Conservation (phyloP, 2,329 filamentous ascomycete genomes). For the Aspergillus glaucus region DNA sequence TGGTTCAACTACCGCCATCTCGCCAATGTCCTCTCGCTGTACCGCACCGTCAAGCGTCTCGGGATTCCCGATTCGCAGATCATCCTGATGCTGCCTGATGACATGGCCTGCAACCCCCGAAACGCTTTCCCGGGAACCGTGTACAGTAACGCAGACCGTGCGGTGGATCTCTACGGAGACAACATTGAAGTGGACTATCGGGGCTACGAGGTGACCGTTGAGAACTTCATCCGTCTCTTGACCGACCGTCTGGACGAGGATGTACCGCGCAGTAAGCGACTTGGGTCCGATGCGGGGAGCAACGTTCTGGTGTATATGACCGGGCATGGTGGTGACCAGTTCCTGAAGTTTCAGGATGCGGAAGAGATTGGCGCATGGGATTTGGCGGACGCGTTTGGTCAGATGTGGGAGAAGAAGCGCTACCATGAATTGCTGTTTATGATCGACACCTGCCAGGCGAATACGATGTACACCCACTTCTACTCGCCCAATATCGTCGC, state of each 20-base stretch:
- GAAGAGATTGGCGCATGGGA: slow-evolving; percentile 97
- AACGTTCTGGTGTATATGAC: slow-evolving; percentile 99
- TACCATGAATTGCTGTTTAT: slow-evolving; percentile 99
- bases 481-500: slow-evolving; percentile 98
- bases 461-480: slow-evolving; percentile 98
- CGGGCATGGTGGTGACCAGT: slow-evolving; percentile 94
- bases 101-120: slow-evolving; percentile 98
- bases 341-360: slow-evolving; percentile 95
- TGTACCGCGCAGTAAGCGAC: slow-evolving; percentile 87
- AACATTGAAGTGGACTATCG: slow-evolving; percentile 99
- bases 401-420: slow-evolving; percentile 99
- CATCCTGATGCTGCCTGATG: slow-evolving; percentile 98
- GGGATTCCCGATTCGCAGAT: slow-evolving; percentile 98
- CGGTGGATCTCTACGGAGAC: slow-evolving; percentile 92
- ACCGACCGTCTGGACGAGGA: slow-evolving; percentile 92
- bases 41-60: slow-evolving; percentile 94
- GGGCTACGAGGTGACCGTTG: slow-evolving; percentile 96
- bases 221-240: slow-evolving; percentile 93
- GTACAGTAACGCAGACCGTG: slow-evolving; percentile 95
- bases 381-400: slow-evolving; percentile 91
- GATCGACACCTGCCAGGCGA: slow-evolving; percentile 99
- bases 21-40: slow-evolving; percentile 93
- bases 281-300: slow-evolving; percentile 89
- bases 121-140: slow-evolving; percentile 97
- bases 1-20: slow-evolving; percentile 99